phyloP scores from a whole-genome alignment of 148 eudicot species.

The Camellia sinensis region DNA sequence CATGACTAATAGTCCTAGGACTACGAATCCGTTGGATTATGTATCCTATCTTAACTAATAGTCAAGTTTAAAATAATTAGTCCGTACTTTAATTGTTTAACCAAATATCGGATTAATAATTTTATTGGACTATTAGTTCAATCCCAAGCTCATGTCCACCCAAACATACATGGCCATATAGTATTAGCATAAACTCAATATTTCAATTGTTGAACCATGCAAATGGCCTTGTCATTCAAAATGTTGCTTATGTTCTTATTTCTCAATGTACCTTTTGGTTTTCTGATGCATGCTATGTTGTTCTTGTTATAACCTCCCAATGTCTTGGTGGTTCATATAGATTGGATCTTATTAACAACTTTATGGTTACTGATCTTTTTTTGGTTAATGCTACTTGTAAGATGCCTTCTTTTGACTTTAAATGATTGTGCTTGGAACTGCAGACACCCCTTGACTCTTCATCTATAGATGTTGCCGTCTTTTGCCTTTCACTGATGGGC shows the following conservation, averaged over 20 bases:
- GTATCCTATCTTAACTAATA: too few relatives aligned
- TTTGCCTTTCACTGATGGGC: constrained; percentile 96
- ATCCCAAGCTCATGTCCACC: too few relatives aligned
- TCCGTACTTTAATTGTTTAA: too few relatives aligned
- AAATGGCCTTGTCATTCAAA: not conserved
- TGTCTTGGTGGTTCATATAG: not conserved
- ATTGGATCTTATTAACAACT: too few relatives aligned
- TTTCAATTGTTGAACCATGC: not conserved
- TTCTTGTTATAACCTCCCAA: not conserved
- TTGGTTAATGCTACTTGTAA: not conserved
- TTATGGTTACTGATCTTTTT: too few relatives aligned
- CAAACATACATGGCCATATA: too few relatives aligned
- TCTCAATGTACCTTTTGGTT: not conserved
- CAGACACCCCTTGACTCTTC: constrained; percentile 85
- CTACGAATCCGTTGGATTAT: too few relatives aligned
- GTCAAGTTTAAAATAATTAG: too few relatives aligned
- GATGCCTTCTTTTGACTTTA: not conserved
- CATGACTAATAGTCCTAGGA: too few relatives aligned
- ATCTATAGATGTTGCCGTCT: constrained; percentile 79
- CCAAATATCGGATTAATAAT: too few relatives aligned
- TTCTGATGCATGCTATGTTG: not conserved
- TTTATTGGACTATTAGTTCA: too few relatives aligned
- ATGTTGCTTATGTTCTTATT: not conserved
- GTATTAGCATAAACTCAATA: not conserved
- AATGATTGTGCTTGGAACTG: constrained; percentile 20